A percentile compares a stretch with the other conserved stretches of the same genome.
Evolutionary conservation across 2,329 filamentous ascomycete genomes (phyloP).

Genomic region (Colletotrichum sidae): DNA sequence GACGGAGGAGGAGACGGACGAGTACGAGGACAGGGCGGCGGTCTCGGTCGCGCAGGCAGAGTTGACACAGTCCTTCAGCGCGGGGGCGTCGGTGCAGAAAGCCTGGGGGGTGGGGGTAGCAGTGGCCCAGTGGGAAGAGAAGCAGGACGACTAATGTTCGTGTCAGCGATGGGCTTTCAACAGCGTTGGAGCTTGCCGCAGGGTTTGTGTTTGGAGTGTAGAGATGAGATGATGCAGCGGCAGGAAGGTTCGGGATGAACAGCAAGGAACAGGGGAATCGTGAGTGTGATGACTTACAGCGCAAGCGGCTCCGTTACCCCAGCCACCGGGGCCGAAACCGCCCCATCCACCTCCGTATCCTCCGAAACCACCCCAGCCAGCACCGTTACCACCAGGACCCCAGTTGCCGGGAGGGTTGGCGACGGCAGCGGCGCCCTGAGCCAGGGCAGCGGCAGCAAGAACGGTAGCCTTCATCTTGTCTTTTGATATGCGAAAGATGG

Average conservation of each 20-base stretch:
- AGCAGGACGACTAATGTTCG: conserved; percentile 38
- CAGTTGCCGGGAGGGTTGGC: conserved; percentile 33
- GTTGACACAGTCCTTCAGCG: conserved; percentile 39
- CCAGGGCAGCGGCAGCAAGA: conserved; percentile 25
- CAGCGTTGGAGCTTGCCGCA: background rate
- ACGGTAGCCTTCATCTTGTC: conserved; percentile 35
- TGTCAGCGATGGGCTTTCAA: conserved; percentile 1
- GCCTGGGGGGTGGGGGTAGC: conserved; percentile 40
- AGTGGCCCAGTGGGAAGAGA: conserved; percentile 43
- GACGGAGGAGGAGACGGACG: conserved; percentile 39
- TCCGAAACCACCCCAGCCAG: conserved; percentile 28
- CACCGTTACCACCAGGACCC: conserved; percentile 20
- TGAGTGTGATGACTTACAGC: conserved; percentile 12
- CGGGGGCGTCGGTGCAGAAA: conserved; percentile 38
- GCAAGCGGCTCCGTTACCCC: conserved; percentile 25
- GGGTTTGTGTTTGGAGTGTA: background rate
- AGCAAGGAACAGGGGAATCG: background rate
- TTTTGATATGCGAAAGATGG: background rate
- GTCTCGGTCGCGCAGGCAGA: conserved; percentile 40
- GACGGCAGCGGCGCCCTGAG: conserved; percentile 27
- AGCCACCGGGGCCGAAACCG: conserved; percentile 28
- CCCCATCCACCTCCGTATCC: conserved; percentile 19
- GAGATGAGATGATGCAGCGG: conserved; percentile 9
- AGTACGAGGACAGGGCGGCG: conserved; percentile 38
- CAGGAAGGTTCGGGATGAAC: no score